phyloP scores from a whole-genome alignment of 257 asterid species.

The Solanum medicagineum region DNA sequence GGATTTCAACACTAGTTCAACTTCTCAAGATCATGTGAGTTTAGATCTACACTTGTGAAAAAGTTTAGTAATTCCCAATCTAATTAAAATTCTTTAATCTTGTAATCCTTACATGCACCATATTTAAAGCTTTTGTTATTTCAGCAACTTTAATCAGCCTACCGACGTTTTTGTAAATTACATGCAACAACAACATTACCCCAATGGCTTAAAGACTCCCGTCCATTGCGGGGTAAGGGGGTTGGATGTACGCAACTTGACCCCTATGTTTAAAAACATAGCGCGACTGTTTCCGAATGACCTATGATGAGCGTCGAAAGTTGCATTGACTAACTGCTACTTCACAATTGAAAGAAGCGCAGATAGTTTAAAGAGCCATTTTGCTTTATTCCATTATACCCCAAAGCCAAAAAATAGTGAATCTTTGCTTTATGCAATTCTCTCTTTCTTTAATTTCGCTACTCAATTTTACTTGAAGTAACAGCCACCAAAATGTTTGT shows the following conservation, averaged over 20 bases:
- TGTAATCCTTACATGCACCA: neutral
- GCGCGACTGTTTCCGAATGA: too few species aligned
- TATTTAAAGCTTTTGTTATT: neutral
- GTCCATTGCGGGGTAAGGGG: too few species aligned
- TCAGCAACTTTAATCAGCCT: neutral
- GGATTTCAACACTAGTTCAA: slow-evolving; percentile 4
- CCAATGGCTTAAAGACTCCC: too few species aligned
- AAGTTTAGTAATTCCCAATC: neutral
- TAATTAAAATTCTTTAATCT: neutral
- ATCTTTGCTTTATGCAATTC: neutral
- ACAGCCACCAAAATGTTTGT: neutral
- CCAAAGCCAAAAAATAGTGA: too few species aligned
- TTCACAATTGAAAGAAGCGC: too few species aligned
- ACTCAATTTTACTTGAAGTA: neutral
- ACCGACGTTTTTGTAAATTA: neutral
- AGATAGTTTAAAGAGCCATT: too few species aligned
- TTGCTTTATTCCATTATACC: too few species aligned
- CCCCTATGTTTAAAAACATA: too few species aligned
- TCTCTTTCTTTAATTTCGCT: neutral
- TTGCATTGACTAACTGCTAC: too few species aligned
- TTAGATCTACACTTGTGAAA: slow-evolving; percentile 71
- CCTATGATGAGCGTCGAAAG: too few species aligned
- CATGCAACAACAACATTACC: too few species aligned
- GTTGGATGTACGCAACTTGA: too few species aligned
- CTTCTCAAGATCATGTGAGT: slow-evolving; percentile 70